Base-by-base conservation (phyloP, 2,329 filamentous ascomycete genomes). In the Exophiala sp. region DNA sequence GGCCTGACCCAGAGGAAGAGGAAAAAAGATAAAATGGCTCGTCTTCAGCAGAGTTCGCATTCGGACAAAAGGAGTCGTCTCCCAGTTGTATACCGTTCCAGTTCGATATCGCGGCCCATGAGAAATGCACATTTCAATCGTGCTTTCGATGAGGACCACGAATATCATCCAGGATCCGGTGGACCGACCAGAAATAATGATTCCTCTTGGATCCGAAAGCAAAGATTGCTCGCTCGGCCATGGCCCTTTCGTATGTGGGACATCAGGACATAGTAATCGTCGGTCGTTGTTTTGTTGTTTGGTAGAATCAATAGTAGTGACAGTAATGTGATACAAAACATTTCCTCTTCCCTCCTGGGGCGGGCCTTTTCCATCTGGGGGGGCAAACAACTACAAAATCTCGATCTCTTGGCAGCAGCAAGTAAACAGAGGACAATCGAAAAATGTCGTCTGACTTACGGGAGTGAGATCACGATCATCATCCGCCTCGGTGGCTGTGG, bases 381-480 rank as follows among this genome's bases (percentile, higher is more conserved):
- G 54, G 54, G 51, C 53, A 29, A 29, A 55, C 51, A 57, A 57
- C 57, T 62, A 62, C 55, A 62, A 53, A 58, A 63, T 62, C 54
- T 64, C 62, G 62, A 64, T 64, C 55, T 63, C 62, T 63, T 63
- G 61, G 49, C 62, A 64, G 52, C 62, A 64, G 51, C 60, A 63
- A 53, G 60, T 64, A 60, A 63, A 64, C 60, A 64, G 62, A 63
- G 59, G 62, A 63, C 62, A 63, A 64, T 64, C 62, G 59, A 64
- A 64, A 64, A 64, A 64, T 50, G 45, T 55, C 52, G 56, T 64
- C 62, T 64, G 62, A 79, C 85, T 78, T 81, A 95, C 89, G 66
- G 89, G 89, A 69, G 89, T 95, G 68, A 92, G 83, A 71, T 96
- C 91, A 67, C 81, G 75, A 62, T 91, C 91, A 69, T 95, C 90